phyloP scores from a whole-genome alignment of 805 yeast genomes.

The Wickerhamiella occidentalis region DNA sequence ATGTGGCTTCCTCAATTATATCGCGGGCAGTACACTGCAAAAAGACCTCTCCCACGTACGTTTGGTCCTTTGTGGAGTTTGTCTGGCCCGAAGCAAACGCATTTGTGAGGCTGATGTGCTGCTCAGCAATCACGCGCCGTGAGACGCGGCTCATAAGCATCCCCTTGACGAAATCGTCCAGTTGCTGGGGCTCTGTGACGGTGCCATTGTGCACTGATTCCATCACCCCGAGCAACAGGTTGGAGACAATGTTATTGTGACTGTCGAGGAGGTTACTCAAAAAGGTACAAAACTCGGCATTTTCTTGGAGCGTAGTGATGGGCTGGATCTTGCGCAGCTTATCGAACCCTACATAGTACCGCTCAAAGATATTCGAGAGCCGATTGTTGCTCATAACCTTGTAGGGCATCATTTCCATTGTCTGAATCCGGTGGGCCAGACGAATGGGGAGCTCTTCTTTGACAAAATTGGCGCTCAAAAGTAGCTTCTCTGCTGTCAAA shows the following conservation, averaged over 20 bases:
- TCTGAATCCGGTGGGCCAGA: constrained; percentile 65
- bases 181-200: constrained; percentile 42
- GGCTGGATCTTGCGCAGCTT: constrained; percentile 62
- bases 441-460: constrained; percentile 74
- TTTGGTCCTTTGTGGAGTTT: constrained; percentile 31
- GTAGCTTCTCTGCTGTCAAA: constrained; percentile 61
- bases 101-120: constrained; percentile 69
- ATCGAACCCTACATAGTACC: constrained; percentile 79
- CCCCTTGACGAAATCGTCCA: constrained; percentile 65
- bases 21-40: constrained; percentile 64
- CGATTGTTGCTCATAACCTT: constrained; percentile 77
- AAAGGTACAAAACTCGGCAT: constrained; percentile 55
- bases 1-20: constrained; percentile 38
- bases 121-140: constrained; percentile 82
- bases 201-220: constrained; percentile 41
- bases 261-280: constrained; percentile 53
- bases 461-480: constrained; percentile 80
- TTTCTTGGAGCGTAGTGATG: constrained; percentile 60
- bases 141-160: constrained; percentile 78
- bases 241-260: constrained; percentile 73
- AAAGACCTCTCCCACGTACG: constrained; percentile 61
- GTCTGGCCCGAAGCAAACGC: constrained; percentile 41
- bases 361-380: constrained; percentile 75
- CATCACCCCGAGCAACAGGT: constrained; percentile 83
- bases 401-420: constrained; percentile 72